These are phyloP conservation scores for Euclidium syriacum DNA, from an alignment of 345 rosid genomes.

Conservation along the genomic window DNA sequence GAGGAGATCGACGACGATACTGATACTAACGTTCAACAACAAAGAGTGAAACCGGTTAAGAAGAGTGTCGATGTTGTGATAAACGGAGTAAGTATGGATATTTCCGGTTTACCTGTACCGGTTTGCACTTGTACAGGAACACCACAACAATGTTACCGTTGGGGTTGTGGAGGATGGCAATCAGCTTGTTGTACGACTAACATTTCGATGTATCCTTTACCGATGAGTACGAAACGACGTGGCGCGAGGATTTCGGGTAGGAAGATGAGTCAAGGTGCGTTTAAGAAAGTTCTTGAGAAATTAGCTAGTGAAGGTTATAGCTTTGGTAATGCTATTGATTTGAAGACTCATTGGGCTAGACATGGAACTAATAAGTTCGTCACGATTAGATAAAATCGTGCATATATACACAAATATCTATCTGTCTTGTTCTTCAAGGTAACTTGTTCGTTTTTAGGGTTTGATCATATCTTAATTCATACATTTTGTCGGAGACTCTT, in stretches of 20 bases:
- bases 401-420: background rate
- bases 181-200: constrained; percentile 92
- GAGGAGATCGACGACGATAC: constrained; percentile 29
- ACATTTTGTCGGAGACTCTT: background rate
- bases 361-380: constrained; percentile 97
- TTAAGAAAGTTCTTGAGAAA: constrained; percentile 87
- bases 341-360: constrained; percentile 88
- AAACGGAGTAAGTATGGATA: constrained; percentile 80
- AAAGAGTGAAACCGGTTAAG: constrained; percentile 63
- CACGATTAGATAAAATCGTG: constrained; percentile 67
- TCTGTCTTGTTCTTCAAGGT: background rate
- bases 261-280: constrained; percentile 96
- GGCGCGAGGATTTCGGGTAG: constrained; percentile 94
- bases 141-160: constrained; percentile 86
- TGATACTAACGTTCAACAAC: constrained; percentile 19
- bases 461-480: constrained; percentile 4
- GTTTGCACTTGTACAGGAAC: constrained; percentile 85
- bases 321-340: constrained; percentile 73
- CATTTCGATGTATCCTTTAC: constrained; percentile 83
- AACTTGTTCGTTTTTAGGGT: background rate
- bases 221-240: constrained; percentile 84
- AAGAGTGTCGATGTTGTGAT: constrained; percentile 72
- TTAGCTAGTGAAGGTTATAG: constrained; percentile 73
- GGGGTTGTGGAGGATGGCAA: constrained; percentile 99
- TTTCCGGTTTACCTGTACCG: constrained; percentile 74